Evolutionary conservation across 108 stramenopile species (phyloP), one percentile per base, ranked within the genome.

Genomic region (Cyclotella atomus): DNA sequence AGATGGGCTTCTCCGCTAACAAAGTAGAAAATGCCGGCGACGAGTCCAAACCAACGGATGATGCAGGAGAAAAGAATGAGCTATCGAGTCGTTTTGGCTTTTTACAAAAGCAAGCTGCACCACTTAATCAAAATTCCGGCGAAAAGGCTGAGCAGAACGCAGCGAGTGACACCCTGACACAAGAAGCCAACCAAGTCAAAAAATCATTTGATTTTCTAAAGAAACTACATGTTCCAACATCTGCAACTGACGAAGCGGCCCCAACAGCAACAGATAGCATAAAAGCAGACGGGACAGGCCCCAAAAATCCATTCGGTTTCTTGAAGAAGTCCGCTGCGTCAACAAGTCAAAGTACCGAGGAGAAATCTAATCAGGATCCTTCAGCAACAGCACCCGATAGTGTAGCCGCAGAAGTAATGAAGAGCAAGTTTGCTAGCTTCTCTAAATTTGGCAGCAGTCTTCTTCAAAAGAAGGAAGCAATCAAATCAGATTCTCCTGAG

Each of bases 371-470:
- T 43, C 49, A 38, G 41, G 72, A 9, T 45, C 16, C 63, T 30
- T 33, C 67, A 17, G 8, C 63, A 65, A 46, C 41, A 15, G 25
- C 60, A 16, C 10, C 44, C 21, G 71, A 64, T 17, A 47, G 52
- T 21, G 2, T 20, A 16, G 60, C 45, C 20, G 36, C 3, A 30
- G 4, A 21, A 21, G 34, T 38, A 16, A 23, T 61, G 0, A 21
- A 36, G 41, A 61, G 62, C n/a, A 73, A 60, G n/a, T 25, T 55
- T 9, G 61, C 76, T 0, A 77, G 62, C 54, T 70, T 77, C 10
- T 56, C 76, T n/a, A 61, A 63, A 19, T 27, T 72, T 23, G 71
- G 71, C 10, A 61, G 19, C 12, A 72, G 41, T 61, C 71, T 7
- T 28, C 32, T 3, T 19, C 63, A 50, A 25, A 19, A 1, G 49